Base-by-base conservation (phyloP, 129 eudicot genomes). In the Glebionis coronaria region DNA sequence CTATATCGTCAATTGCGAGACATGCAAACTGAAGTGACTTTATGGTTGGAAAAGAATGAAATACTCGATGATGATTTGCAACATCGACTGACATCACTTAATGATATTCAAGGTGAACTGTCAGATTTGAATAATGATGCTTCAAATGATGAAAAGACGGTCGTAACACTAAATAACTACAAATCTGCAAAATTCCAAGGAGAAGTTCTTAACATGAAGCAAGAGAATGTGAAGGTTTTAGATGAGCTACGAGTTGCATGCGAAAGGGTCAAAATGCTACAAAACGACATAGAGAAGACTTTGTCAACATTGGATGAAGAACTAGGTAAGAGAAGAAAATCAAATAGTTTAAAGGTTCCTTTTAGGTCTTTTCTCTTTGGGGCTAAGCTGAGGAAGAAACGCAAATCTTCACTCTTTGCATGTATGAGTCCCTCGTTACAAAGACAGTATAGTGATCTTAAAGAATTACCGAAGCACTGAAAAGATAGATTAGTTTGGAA, bases 161-260 rank as follows among this genome's bases (percentile, higher is more conserved):
- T 4, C 0, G 13, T 9, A 14, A 18, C 38, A 12, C 81, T 88
- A 5, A 68, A 56, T 71, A 78, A 71, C 10, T 71, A 78, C 58
- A 83, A 86, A 56, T 84, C 85, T 12, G 95, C 87, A 46, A 86
- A 73, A 67, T 90, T 84, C 71, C 90, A 84, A 45, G 95, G 95
- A 12, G 97, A 86, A 68, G 60, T 90, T 55, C 65, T 67, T 46
- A 84, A 86, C 59, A 90, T 90, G 97, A 83, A 86, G 59, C 87
- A 86, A 23, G 91, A 86, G 63, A 90, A 86, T 31, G 67, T 59
- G 35, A 90, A 90, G 61, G 86, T 86, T 5, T 77, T 82, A 21
- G 62, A 78, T 8, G 95, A 90, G 71, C 76, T 83, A n/a, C 61
- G 57, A 64, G 79, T 65, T 12, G 95, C 91, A 4, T 50, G 73